phyloP scores from a whole-genome alignment of 2,329 filamentous ascomycete genomes.

The Lachnellula willkommii region DNA sequence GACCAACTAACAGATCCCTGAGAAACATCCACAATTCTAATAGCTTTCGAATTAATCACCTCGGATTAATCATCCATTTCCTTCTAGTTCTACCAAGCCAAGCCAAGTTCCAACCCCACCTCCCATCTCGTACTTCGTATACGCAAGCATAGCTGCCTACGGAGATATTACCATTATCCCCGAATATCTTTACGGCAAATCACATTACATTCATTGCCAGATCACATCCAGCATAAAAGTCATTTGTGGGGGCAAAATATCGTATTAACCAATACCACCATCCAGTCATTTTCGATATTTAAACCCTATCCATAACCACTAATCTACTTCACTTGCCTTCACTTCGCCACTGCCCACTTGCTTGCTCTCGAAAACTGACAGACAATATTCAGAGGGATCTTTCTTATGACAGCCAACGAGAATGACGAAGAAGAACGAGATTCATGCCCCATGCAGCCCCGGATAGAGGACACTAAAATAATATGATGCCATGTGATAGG shows the following conservation, averaged over 20 bases:
- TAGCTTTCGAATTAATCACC: no score
- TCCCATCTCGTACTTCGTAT: no score
- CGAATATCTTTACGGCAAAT: background rate
- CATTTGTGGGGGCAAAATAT: background rate
- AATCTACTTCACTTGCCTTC: slow-evolving; percentile 13
- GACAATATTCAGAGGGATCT: slow-evolving; percentile 14
- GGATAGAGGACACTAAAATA: background rate
- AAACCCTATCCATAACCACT: slow-evolving; percentile 12
- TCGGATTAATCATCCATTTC: no score
- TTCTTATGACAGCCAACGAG: slow-evolving; percentile 19
- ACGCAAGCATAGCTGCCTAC: no score
- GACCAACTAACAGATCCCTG: no score
- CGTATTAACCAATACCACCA: slow-evolving; percentile 9
- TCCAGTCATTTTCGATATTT: slow-evolving; percentile 11
- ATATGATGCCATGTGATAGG: slow-evolving; percentile 9
- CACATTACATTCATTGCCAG: background rate
- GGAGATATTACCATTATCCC: no score
- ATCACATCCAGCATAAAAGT: background rate
- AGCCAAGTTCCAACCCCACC: no score
- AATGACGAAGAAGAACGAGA: slow-evolving; percentile 20
- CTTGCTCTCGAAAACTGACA: background rate
- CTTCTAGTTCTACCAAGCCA: no score
- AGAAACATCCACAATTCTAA: no score
- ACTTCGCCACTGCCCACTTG: slow-evolving; percentile 4
- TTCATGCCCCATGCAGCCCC: slow-evolving; percentile 14